Conservation (phyloP, 1,284 basidiomycete genomes). For the Thelephora terrestris region DNA sequence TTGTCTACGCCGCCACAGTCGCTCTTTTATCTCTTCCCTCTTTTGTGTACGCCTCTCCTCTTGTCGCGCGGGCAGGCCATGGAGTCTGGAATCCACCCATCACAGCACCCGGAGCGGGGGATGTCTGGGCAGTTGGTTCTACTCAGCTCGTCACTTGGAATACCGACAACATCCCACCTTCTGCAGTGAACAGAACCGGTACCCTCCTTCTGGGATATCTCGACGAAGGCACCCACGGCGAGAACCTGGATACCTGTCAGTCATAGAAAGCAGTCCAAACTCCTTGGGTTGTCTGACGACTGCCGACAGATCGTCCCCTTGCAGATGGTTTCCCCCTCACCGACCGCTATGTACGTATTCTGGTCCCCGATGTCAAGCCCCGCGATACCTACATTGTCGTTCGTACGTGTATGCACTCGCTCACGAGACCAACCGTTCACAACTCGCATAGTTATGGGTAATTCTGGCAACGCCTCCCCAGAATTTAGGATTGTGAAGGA, state of each 20-base stretch:
- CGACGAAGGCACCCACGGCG: conserved; percentile 15
- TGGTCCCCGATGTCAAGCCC: conserved; percentile 22
- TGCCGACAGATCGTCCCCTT: conserved; percentile 25
- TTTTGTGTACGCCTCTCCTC: not conserved
- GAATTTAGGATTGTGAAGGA: conserved; percentile 20
- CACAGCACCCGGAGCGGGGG: conserved; percentile 18
- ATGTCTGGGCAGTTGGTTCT: conserved; percentile 28
- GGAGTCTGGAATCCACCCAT: conserved; percentile 24
- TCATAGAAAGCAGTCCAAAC: conserved; percentile 11
- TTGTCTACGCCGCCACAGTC: not conserved
- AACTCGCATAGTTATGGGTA: conserved; percentile 22
- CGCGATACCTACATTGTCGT: conserved; percentile 29
- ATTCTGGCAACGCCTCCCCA: conserved; percentile 26
- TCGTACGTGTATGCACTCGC: conserved; percentile 20
- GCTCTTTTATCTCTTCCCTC: not conserved
- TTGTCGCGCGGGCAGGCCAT: not conserved
- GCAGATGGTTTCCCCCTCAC: conserved; percentile 26
- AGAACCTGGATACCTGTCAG: conserved; percentile 32
- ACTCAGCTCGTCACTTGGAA: conserved; percentile 34
- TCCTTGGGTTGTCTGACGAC: not conserved
- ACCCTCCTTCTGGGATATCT: conserved; percentile 28
- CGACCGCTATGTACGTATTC: conserved; percentile 21
- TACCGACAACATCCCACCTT: conserved; percentile 22
- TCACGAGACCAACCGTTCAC: not conserved
- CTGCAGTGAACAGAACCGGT: conserved; percentile 20